Base-by-base conservation (phyloP, 2,329 filamentous ascomycete species). In the Paraphoma sp. region DNA sequence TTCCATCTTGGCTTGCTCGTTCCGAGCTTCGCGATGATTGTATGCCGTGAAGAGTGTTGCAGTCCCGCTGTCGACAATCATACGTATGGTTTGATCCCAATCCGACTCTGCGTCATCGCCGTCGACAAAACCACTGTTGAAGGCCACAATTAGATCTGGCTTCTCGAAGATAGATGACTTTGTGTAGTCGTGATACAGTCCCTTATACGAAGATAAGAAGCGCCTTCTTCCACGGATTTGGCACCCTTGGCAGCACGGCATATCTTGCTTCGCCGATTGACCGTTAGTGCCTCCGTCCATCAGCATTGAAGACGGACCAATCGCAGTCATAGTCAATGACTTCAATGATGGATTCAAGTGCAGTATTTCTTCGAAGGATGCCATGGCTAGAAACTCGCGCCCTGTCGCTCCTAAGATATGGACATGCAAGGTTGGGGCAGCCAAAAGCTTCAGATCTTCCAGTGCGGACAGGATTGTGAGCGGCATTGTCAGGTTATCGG, bases 401-500 rank as follows among this genome's bases (percentile, higher is more conserved):
- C 58, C 56, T 10, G 63, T 66, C 4, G 59, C 63, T 23, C 63
- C 61, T 4, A 66, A 12, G 9, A 66, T 28, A 30, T 66, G 61
- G 11, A 66, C 48, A 6, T 49, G 60, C 10, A 66, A 23, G 30
- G 45, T 31, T 10, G 53, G 9, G 9, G 51, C 54, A 2, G 43
- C 29, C 23, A 51, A 53, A 11, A 48, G 11, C 2, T 48, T 33
- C 1, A 64, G 48, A 18, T 64, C 61, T 33, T 66, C 63, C n/a
- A 66, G 63, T 2, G 61, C 61, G 1, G 59, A 53, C 2, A 56
- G 9, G 12, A 66, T 60, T 29, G 63, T 62, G 14, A 66, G 53
- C 10, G 63, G 63, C 61, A 66, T 66, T 5, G 63, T 64, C 6
- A 66, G 57, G 30, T 51, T 62, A 36, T 66, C 63, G 29, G 63